A percentile compares a stretch with the other conserved stretches of the same genome.
These are phyloP conservation scores for Diaporthe vaccinii DNA, from an alignment of 2,329 filamentous ascomycete genomes.

Conservation along the genomic window DNA sequence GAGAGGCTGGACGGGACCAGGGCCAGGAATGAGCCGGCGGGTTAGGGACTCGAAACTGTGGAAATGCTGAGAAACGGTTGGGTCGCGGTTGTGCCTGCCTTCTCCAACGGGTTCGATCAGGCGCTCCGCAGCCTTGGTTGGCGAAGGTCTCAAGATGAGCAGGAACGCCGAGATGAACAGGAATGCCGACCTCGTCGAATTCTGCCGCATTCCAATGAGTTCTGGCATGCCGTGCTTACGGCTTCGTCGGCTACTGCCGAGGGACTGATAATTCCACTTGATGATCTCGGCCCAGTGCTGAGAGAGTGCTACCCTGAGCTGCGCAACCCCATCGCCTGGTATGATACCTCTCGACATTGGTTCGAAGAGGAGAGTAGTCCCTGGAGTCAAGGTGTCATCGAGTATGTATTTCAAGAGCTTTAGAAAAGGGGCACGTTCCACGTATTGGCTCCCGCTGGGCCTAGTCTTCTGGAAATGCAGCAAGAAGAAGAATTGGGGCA, in stretches of 20 bases:
- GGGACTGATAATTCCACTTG: fast-evolving
- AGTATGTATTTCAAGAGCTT: neutral
- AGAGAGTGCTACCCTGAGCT: neutral
- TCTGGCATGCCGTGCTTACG: neutral
- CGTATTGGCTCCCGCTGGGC: neutral
- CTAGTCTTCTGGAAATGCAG: neutral
- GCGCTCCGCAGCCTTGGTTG: neutral
- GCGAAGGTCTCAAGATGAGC: neutral
- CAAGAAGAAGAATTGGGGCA: too few species aligned
- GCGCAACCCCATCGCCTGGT: neutral
- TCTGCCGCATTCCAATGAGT: neutral
- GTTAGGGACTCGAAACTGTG: neutral
- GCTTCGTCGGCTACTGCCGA: neutral
- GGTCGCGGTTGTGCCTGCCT: neutral
- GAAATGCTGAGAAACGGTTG: neutral
- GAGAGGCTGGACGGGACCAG: neutral
- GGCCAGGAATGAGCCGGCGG: neutral
- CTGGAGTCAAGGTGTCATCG: neutral
- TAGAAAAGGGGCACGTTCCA: too few species aligned
- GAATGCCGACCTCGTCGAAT: neutral
- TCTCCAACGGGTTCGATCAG: neutral
- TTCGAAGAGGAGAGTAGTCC: neutral
- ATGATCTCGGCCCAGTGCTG: neutral
- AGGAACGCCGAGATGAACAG: neutral
- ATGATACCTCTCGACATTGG: neutral